These are phyloP conservation scores for Beauveria rudraprayagi DNA, from an alignment of 2,329 filamentous ascomycete genomes.

Conservation along the genomic window DNA sequence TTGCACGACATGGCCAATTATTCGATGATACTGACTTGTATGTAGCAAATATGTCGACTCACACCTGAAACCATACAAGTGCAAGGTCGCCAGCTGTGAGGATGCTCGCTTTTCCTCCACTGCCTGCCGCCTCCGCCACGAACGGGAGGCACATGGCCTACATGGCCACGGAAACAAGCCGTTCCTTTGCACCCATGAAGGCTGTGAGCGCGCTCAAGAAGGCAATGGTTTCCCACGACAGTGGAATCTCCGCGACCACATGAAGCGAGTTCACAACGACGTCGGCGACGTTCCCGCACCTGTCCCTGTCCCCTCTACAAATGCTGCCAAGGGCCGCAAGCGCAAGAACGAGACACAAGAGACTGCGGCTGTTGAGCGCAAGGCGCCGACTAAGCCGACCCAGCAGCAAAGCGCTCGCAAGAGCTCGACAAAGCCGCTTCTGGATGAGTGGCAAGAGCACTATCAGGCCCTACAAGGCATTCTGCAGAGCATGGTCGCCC, in stretches of 20 bases:
- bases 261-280: slow-evolving; percentile 84
- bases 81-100: slow-evolving; percentile 77
- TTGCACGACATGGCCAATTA: background rate
- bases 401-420: slow-evolving; percentile 26
- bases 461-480: slow-evolving; percentile 56
- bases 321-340: slow-evolving; percentile 43
- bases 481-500: slow-evolving; percentile 40
- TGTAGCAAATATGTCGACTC: slow-evolving; percentile 92
- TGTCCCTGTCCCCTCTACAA: slow-evolving; percentile 32
- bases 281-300: slow-evolving; percentile 31
- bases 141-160: slow-evolving; percentile 91
- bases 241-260: slow-evolving; percentile 95
- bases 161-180: slow-evolving; percentile 92
- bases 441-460: slow-evolving; percentile 53
- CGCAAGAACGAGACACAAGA: slow-evolving; percentile 47
- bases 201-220: slow-evolving; percentile 72
- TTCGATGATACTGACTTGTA: slow-evolving; percentile 17
- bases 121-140: slow-evolving; percentile 86
- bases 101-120: slow-evolving; percentile 90
- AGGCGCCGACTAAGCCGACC: slow-evolving; percentile 37
- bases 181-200: slow-evolving; percentile 78
- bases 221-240: slow-evolving; percentile 89
- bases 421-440: slow-evolving; percentile 30
- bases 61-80: slow-evolving; percentile 91
- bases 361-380: slow-evolving; percentile 34